These are phyloP conservation scores for Geotrichum histeridarum DNA, from an alignment of 1,139 yeast genomes.

Conservation along the genomic window DNA sequence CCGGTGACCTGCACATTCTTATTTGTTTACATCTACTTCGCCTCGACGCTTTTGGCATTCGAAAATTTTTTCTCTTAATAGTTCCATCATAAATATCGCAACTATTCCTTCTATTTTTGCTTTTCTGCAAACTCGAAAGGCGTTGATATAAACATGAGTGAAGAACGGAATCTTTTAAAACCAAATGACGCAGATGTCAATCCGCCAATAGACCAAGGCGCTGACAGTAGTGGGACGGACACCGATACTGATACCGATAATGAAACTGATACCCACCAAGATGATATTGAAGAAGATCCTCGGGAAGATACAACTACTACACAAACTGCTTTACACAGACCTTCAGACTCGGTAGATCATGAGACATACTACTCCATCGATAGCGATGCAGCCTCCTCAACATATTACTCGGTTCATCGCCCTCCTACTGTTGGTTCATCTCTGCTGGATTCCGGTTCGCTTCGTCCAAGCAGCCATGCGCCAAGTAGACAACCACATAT, in stretches of 20 bases:
- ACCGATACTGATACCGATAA: not conserved
- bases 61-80: too few species aligned
- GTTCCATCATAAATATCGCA: too few species aligned
- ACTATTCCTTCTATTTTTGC: too few species aligned
- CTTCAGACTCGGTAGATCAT: not conserved
- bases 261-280: not conserved
- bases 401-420: not conserved
- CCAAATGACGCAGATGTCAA: too few species aligned
- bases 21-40: too few species aligned
- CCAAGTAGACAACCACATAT: not conserved
- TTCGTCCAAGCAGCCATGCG: not conserved
- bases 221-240: not conserved
- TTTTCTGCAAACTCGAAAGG: too few species aligned
- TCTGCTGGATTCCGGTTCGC: not conserved
- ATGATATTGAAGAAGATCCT: not conserved
- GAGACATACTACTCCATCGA: conserved; percentile 3
- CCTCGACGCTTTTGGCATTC: too few species aligned
- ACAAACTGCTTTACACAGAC: not conserved
- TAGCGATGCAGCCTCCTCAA: conserved; percentile 3
- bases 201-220: too few species aligned
- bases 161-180: too few species aligned
- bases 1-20: too few species aligned
- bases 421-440: not conserved
- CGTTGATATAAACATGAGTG: too few species aligned
- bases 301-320: not conserved